Percentiles rank a stretch among this genome's conserved stretches.
Evolutionary conservation across 1,139 yeast species (phyloP).

Genomic region (Sugiyamaella sp.): DNA sequence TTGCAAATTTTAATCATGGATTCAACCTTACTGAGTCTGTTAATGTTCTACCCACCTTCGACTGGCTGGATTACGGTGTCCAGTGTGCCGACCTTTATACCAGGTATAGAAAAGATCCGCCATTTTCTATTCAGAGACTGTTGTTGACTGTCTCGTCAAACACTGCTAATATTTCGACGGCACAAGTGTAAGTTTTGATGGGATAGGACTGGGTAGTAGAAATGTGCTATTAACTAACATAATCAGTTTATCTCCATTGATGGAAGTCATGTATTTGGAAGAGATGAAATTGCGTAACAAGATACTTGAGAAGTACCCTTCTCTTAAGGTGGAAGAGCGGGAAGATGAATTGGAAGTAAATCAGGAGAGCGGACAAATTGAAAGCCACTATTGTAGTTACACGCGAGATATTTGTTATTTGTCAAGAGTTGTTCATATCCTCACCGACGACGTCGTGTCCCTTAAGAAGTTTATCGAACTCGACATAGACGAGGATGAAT

Average conservation of each 20-base stretch:
- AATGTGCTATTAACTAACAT: constrained; percentile 4
- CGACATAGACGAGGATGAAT: constrained; percentile 23
- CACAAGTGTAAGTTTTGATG: constrained; percentile 29
- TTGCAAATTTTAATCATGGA: constrained; percentile 84
- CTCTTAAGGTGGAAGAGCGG: constrained; percentile 17
- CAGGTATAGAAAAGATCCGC: constrained; percentile 37
- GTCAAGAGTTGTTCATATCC: constrained; percentile 33
- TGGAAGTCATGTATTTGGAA: constrained; percentile 25
- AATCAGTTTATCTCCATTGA: constrained; percentile 21
- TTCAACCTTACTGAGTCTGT: constrained; percentile 82
- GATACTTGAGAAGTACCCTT: constrained; percentile 29
- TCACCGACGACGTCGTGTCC: constrained; percentile 44
- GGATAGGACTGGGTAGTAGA: neutral
- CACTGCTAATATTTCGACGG: constrained; percentile 34
- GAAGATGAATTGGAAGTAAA: constrained; percentile 21
- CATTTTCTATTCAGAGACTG: constrained; percentile 43
- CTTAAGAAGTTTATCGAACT: constrained; percentile 48
- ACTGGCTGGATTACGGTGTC: constrained; percentile 54
- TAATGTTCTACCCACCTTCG: constrained; percentile 66
- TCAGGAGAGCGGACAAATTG: constrained; percentile 25
- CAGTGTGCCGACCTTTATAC: constrained; percentile 38
- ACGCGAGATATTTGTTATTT: constrained; percentile 38
- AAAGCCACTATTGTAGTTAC: constrained; percentile 31
- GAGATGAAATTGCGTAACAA: constrained; percentile 33
- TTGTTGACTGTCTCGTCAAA: constrained; percentile 36